These are phyloP conservation scores for Sclerotiophoma versabilis DNA, from an alignment of 2,329 filamentous ascomycete genomes.

Conservation along the genomic window DNA sequence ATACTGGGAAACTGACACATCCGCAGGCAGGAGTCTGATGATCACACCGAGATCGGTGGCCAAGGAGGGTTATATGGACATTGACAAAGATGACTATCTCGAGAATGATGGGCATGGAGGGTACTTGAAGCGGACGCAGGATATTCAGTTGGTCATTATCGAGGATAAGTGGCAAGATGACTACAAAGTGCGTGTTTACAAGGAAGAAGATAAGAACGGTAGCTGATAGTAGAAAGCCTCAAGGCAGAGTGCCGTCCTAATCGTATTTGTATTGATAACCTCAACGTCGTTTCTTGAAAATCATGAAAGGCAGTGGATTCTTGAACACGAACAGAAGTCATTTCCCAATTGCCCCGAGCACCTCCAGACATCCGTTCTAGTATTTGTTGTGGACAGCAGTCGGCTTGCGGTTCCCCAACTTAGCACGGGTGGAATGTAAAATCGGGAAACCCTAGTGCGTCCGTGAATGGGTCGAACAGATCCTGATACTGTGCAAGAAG, in stretches of 20 bases:
- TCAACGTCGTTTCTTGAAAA: too few relatives aligned
- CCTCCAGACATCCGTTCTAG: too few relatives aligned
- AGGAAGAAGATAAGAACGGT: conserved; percentile 24
- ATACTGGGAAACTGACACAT: not conserved
- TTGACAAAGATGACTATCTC: conserved; percentile 49
- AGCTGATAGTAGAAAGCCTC: not conserved
- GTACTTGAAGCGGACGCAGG: conserved; percentile 51
- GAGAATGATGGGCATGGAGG: conserved; percentile 42
- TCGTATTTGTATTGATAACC: not conserved
- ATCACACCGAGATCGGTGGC: conserved; percentile 50
- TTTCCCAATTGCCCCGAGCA: too few relatives aligned
- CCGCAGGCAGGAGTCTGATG: conserved; percentile 50
- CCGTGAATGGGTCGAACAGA: conserved; percentile 31
- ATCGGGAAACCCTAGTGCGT: conserved; percentile 11
- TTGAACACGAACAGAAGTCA: too few relatives aligned
- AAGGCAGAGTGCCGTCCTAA: not conserved
- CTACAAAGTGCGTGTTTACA: conserved; percentile 47
- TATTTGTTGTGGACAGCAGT: not conserved
- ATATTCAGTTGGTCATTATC: conserved; percentile 52
- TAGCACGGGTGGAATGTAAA: conserved; percentile 7
- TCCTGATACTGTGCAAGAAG: conserved; percentile 32
- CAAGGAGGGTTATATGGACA: conserved; percentile 52
- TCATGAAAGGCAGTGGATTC: not conserved
- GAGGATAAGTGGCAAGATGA: conserved; percentile 53
- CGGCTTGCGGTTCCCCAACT: not conserved